Percentiles rank a stretch among this genome's conserved stretches.
phyloP scores from a whole-genome alignment of 192 early-diverging fungal species.

The Linnemannia hyalina region DNA sequence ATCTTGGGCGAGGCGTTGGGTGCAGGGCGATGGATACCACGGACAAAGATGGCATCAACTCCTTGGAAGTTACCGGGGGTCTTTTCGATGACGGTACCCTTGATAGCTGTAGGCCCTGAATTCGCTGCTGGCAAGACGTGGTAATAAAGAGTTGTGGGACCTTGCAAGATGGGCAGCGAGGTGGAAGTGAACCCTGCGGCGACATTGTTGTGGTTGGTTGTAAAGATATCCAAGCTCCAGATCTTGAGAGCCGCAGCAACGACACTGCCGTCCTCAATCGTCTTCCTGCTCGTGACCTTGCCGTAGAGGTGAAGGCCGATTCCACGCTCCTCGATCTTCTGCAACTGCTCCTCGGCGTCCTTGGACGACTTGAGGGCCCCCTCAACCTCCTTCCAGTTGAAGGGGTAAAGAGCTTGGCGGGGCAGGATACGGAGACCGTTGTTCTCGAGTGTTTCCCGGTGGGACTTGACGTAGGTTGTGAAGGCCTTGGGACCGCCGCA shows the following conservation, averaged over 20 bases:
- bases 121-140: not conserved
- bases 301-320: conserved; percentile 70
- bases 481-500: conserved; percentile 70
- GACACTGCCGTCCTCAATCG: conserved; percentile 63
- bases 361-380: conserved; percentile 49
- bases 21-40: conserved; percentile 40
- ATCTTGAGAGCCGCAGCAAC: conserved; percentile 60
- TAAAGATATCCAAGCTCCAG: conserved; percentile 62
- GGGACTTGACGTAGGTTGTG: conserved; percentile 64
- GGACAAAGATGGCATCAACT: conserved; percentile 62
- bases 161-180: conserved; percentile 31
- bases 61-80: conserved; percentile 63
- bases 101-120: conserved; percentile 13
- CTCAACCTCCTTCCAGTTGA: conserved; percentile 64
- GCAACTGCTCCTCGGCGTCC: conserved; percentile 57
- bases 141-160: conserved; percentile 24
- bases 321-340: conserved; percentile 45
- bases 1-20: not conserved
- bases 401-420: conserved; percentile 61
- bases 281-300: conserved; percentile 66
- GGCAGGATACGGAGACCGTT: conserved; percentile 63
- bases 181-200: conserved; percentile 21
- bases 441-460: conserved; percentile 57
- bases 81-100: conserved; percentile 23
- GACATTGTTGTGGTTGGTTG: not conserved